Conservation (phyloP, 371 early-diverging fungal species). For the Mucor indicus region DNA sequence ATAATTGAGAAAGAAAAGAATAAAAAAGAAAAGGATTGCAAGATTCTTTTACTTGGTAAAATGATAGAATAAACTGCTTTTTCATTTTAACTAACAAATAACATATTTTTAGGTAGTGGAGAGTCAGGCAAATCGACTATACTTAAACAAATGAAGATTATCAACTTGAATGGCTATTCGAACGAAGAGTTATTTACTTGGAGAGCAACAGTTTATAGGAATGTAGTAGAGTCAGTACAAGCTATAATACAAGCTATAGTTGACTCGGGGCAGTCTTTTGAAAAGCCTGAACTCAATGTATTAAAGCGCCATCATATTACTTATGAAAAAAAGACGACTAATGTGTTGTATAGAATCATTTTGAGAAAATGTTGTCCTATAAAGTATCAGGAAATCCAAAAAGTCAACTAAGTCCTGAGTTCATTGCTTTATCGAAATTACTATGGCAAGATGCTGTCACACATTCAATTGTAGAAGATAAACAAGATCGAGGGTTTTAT, state of each 20-base stretch:
- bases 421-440: slow-evolving; percentile 62
- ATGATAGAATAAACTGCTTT: too few relatives aligned
- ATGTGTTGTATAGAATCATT: neutral
- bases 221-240: slow-evolving; percentile 74
- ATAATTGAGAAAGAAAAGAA: slow-evolving; percentile 60
- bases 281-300: slow-evolving; percentile 12
- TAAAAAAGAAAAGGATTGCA: slow-evolving; percentile 64
- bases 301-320: neutral
- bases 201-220: slow-evolving; percentile 75
- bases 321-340: neutral
- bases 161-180: slow-evolving; percentile 86
- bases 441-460: slow-evolving; percentile 73
- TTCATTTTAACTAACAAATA: neutral
- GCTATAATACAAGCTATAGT: slow-evolving; percentile 60
- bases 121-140: slow-evolving; percentile 92
- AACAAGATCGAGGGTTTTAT: slow-evolving; percentile 66
- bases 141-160: slow-evolving; percentile 92
- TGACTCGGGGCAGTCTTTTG: slow-evolving; percentile 9
- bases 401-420: slow-evolving; percentile 34
- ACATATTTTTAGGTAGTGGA: slow-evolving; percentile 63
- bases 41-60: slow-evolving; percentile 71
- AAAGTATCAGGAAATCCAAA: slow-evolving; percentile 26
- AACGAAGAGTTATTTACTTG: slow-evolving; percentile 76
- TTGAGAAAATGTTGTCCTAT: slow-evolving; percentile 14
- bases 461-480: slow-evolving; percentile 49